Evolutionary conservation across 768 basidiomycete genomes (phyloP), one percentile per base, ranked within the genome.

Genomic region (Paxillus involutus): DNA sequence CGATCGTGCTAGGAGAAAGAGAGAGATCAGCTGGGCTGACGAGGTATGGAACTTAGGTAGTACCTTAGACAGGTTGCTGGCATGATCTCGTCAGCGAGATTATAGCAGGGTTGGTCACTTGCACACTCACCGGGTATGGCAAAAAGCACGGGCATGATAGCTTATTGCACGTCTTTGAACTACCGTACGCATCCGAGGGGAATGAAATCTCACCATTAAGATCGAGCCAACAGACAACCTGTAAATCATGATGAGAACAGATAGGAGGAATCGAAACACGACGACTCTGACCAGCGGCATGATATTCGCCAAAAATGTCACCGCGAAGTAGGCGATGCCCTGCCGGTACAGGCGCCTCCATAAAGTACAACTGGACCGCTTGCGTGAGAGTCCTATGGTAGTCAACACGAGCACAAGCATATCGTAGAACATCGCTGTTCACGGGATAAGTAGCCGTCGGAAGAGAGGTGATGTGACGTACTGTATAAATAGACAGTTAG

Each of bases 301-400:
- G 17, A 71, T 45, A 24, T 60, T 66, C 5, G 57, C 41, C 5
- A 69, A 3, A 10, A 58, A 53, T 0, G 47, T 49, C 16, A 71
- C 45, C 1, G 42, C 51, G 30, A 67, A 69, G 43, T 69, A 62
- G 13, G 47, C 7, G 14, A 67, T 17, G 10, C 59, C 64, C 42
- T 66, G 67, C 1, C 44, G 12, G 21, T 32, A 46, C 29, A 68
- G 30, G n/a, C 48, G 54, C 16, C 54, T 56, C 21, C 9, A 46
- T 26, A 21, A 21, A 21, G 50, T 52, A 17, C 55, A 64, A 13
- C 42, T 45, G 0, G 52, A 59, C 5, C 50, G 37, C 4, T 53
- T 49, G 44, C 36, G 54, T 19, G 59, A 59, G 19, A 68, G 35
- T 9, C 56, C 59, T 8, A 51, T 29, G 21, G 60, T 42, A 4